Evolutionary conservation across 768 basidiomycete species (phyloP), one percentile per base, ranked within the genome.

Genomic region (Boletales sp.): DNA sequence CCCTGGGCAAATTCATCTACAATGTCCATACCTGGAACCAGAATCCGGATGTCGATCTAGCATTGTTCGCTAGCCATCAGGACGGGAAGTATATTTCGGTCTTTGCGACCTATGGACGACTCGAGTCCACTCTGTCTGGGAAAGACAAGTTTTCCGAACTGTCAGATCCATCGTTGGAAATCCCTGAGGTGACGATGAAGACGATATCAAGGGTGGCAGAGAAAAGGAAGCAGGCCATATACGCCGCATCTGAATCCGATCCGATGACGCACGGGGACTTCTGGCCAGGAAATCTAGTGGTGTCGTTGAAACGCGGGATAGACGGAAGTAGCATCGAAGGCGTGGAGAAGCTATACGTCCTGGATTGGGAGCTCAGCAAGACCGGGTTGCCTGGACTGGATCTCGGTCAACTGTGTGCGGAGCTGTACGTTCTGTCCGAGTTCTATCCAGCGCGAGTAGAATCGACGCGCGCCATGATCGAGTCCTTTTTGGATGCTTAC

Each of bases 361-460:
- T 86, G 40, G 86, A 87, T 62, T 87, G 86, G 86, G 85, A 87
- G 56, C 41, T 84, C 10, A 65, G 73, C 34, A 84, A 75, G 65
- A 70, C 76, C 0, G 83, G 85, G n/a, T 48, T 82, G 24, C 70
- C 75, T 5, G 82, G 77, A 4, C 52, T 80, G 6, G 85, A 87
- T 43, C 61, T 86, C 17, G 84, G 84, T 1, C 84, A 87, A 54
- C 76, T 86, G 50, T 77, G 74, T 48, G 83, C 81, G 4, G 86
- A 86, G 61, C 61, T 86, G 47, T 68, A 77, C 59, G 69, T 72
- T 19, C 59, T 84, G 19, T 68, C 73, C 45, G 67, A 73, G 42
- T 84, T 82, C 60, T 57, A 76, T 45, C 72, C 75, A 1, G 61
- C 62, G 14, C 72, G 73, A 40, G 59, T 61, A 36, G 69, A 69